Percentiles rank a stretch among this genome's conserved stretches.
Conservation (phyloP, 345 rosid species). For the Isatis tinctoria region DNA sequence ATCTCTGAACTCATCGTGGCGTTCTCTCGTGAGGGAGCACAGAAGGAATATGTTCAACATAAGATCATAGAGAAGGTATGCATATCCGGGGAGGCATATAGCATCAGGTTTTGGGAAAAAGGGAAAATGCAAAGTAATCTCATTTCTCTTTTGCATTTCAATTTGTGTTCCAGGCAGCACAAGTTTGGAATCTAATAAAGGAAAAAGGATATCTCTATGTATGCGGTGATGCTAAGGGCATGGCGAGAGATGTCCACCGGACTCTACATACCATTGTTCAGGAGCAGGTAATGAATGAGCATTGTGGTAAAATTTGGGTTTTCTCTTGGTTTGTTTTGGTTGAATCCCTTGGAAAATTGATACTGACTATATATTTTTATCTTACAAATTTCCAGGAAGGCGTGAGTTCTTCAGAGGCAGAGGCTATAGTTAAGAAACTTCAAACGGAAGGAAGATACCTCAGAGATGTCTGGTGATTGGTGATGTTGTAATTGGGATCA, state of each 20-base stretch:
- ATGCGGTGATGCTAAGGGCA: conserved; percentile 92
- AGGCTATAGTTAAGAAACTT: conserved; percentile 64
- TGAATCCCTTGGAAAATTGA: background rate
- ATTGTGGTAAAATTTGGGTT: background rate
- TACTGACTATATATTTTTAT: background rate
- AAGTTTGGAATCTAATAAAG: conserved; percentile 30
- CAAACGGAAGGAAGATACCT: conserved; percentile 71
- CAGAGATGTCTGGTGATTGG: conserved; percentile 71
- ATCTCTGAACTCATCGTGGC: conserved; percentile 80
- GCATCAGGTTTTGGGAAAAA: background rate
- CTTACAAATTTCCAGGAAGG: conserved; percentile 43
- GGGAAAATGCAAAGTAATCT: background rate
- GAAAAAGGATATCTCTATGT: conserved; percentile 63
- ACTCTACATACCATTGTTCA: conserved; percentile 61
- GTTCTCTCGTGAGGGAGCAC: conserved; percentile 97
- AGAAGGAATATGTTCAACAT: conserved; percentile 93
- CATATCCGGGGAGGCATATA: background rate
- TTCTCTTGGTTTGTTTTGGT: background rate
- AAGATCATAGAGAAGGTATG: conserved; percentile 76
- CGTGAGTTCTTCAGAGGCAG: conserved; percentile 52
- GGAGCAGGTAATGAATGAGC: conserved; percentile 53
- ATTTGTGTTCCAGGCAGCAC: conserved; percentile 28
- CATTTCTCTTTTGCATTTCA: background rate
- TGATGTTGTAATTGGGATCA: background rate
- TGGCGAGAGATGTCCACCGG: conserved; percentile 82